Base-by-base conservation (phyloP, 805 yeast species). In the Myxozyma geophila region DNA sequence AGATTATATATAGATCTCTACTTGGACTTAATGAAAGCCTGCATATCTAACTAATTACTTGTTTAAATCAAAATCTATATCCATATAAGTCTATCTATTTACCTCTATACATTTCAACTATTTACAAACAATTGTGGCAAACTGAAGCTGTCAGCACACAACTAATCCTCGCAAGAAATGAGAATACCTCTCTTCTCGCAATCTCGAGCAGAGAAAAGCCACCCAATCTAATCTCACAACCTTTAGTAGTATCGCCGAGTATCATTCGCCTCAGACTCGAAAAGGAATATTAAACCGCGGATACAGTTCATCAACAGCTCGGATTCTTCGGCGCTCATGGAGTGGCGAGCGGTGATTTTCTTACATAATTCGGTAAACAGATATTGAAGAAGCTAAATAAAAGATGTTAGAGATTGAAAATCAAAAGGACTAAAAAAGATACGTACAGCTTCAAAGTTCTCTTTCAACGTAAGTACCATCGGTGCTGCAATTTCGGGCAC, bases 241-340 rank as follows among this genome's bases (percentile, higher is more conserved):
- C 13, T 39, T 39, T 39, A 39, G n/a, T 13, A 39, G n/a, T 39
- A 39, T 4, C n/a, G n/a, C 2, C 43, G 43, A 12, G 43, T 12
- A n/a, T 13, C 43, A 7, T 49, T 47, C 2, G 54, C 52, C 41
- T 49, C 49, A 8, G 49, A 21, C 23, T 63, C 67, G 33, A 63
- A 36, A 36, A 60, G 33, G 33, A 36, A 54, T 12, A 52, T 54
- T 10, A 63, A 19, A 13, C 62, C 64, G 15, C 56, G 36, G 39
- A 63, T 36, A 2, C 54, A 40, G 15, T 43, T 46, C 19, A 39
- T 17, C 40, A 60, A 40, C 13, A 50, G 12, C 17, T 19, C 46
- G 21, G 43, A 15, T 6, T 54, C 60, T 21, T 23, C 44, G 7
- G 33, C 53, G 6, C 41, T 19, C 21, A 43, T 23, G n/a, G 9